These are phyloP conservation scores for Lachnellula occidentalis DNA, from an alignment of 2,329 filamentous ascomycete species.

Conservation along the genomic window DNA sequence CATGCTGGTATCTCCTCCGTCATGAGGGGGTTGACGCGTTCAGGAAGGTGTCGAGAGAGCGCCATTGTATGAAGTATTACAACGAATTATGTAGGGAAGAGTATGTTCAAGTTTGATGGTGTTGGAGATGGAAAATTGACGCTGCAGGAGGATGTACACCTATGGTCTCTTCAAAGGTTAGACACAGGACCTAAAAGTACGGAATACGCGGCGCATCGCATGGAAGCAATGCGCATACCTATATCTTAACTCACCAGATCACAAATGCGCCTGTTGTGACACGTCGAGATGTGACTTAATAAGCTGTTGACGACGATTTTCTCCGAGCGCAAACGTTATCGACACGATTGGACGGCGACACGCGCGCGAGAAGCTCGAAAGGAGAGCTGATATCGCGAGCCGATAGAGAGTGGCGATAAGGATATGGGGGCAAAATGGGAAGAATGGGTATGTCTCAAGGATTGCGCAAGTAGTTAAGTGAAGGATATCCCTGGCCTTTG, in stretches of 20 bases:
- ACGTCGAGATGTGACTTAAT: not conserved
- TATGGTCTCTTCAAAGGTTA: not conserved
- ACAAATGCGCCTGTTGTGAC: conserved; percentile 4
- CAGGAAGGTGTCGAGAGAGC: conserved; percentile 42
- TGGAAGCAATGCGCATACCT: not conserved
- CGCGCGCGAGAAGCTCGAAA: not conserved
- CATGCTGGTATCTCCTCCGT: conserved; percentile 57
- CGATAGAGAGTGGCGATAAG: not conserved
- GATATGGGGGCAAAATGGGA: not conserved
- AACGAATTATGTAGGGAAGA: not conserved
- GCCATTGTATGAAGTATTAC: conserved; percentile 17
- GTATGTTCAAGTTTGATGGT: not conserved
- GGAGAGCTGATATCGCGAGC: not conserved
- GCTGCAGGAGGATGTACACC: not conserved
- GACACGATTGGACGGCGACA: conserved; percentile 4
- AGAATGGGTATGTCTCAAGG: conserved; percentile 4
- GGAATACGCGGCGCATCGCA: not conserved
- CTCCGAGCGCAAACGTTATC: conserved; percentile 10
- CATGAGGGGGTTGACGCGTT: conserved; percentile 61
- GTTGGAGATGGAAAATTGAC: conserved; percentile 4
- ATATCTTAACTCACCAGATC: not conserved
- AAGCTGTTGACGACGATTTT: not conserved
- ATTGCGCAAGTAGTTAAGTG: not conserved
- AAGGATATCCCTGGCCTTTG: not conserved
- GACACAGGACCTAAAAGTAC: conserved; percentile 1